Percentiles rank a stretch among this genome's conserved stretches.
phyloP scores from a whole-genome alignment of 495 filamentous ascomycete species.

The Hypoxylon lienhwacheense region DNA sequence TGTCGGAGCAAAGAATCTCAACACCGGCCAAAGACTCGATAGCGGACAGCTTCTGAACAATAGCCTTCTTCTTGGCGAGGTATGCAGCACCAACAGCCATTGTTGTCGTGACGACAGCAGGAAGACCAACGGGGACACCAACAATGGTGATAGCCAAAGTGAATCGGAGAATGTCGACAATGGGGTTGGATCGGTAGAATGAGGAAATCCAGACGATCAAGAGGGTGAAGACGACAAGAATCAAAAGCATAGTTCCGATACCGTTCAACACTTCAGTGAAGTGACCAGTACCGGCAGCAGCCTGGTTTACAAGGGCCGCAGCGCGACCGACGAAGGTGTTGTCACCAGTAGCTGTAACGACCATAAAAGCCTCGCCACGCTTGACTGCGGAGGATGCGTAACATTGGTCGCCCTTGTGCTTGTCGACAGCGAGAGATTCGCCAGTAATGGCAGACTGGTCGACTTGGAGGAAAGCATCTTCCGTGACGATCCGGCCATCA shows the following conservation, averaged over 20 bases:
- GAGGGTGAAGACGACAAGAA: conserved; percentile 78
- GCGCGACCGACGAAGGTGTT: conserved; percentile 87
- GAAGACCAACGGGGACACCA: conserved; percentile 94
- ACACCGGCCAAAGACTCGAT: conserved; percentile 95
- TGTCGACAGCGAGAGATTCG: conserved; percentile 89
- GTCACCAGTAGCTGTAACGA: conserved; percentile 81
- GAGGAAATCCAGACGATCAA: conserved; percentile 82
- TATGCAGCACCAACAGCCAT: conserved; percentile 96
- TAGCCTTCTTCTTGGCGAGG: conserved; percentile 91
- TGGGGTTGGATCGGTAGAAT: conserved; percentile 81
- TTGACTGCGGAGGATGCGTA: conserved; percentile 88
- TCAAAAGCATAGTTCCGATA: conserved; percentile 80
- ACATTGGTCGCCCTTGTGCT: conserved; percentile 74
- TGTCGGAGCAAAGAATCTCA: conserved; percentile 96
- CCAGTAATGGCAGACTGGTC: conserved; percentile 93
- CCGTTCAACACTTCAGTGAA: conserved; percentile 87
- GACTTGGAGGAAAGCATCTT: conserved; percentile 79
- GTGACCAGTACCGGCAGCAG: conserved; percentile 71
- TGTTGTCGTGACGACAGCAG: conserved; percentile 92
- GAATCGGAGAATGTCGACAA: conserved; percentile 76
- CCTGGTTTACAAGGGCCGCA: conserved; percentile 78
- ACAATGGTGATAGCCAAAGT: conserved; percentile 88
- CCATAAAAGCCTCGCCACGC: conserved; percentile 81
- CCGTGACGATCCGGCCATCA: conserved; percentile 80
- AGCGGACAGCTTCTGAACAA: conserved; percentile 93